Base-by-base conservation (phyloP, 106 monocot genomes). In the Triglochin maritima region DNA sequence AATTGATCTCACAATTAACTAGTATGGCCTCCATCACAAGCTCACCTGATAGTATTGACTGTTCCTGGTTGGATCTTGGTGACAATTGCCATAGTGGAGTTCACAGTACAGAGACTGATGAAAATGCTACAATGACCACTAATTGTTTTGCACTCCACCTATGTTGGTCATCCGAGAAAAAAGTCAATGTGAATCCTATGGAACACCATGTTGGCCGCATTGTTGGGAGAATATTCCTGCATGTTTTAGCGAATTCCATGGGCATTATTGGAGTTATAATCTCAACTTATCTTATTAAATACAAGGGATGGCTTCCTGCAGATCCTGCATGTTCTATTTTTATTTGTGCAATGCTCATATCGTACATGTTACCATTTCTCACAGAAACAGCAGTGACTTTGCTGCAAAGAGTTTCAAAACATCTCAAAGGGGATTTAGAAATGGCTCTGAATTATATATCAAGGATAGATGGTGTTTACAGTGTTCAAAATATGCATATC, bases 311-410 rank as follows among this genome's bases (percentile, higher is more conserved):
- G 90, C 60, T 90, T 3, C 78, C 83, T 48, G 82, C 95, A 50
- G 90, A 96, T 75, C 95, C 95, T 60, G 84, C 82, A 56, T 91
- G 90, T 71, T 96, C 96, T 45, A 92, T 96, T 70, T 88, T 96
- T 77, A 91, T 96, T 69, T 96, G 91, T 2, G 56, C 80, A 4
- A 88, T 96, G 91, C 91, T 96, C 43, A 47, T 96, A 58, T 78
- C 80, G 51, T 96, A 90, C 62, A 91, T 96, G 47, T 29, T 96
- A 78, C 91, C 96, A 9, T 65, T 91, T 47, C 64, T 96, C 71
- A 79, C 82, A 67, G 91, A 96, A 62, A 91, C 96, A 54, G 87
- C 88, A 48, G 96, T 91, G 80, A 88, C 88, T 75, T 81, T 96
- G 56, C 63, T 96, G 47, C 96, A 96, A 64, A 80, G 96, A 80